phyloP scores from a whole-genome alignment of 306 rosid species.

The Betula pendula region DNA sequence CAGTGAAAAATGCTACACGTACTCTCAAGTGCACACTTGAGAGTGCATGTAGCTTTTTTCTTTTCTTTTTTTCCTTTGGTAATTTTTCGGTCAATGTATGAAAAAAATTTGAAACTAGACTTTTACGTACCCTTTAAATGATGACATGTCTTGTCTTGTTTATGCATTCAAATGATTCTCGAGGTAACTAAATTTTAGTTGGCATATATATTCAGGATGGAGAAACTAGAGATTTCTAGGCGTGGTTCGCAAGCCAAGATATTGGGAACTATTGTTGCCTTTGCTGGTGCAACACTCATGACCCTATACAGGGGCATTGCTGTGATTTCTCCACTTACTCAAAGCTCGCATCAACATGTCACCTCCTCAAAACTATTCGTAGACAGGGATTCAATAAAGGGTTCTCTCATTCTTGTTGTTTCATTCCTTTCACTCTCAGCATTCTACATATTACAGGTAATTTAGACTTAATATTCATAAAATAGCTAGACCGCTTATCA shows the following conservation, averaged over 20 bases:
- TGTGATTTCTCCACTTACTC: neutral
- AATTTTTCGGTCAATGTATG: no score
- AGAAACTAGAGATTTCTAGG: neutral
- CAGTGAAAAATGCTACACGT: no score
- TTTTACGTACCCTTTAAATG: no score
- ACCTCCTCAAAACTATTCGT: neutral
- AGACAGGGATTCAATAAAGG: conserved; percentile 20
- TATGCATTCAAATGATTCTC: neutral
- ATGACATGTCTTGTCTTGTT: no score
- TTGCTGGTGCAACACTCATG: conserved; percentile 23
- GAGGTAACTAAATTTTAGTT: neutral
- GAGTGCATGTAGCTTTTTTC: no score
- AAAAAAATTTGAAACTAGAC: no score
- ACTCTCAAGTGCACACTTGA: no score
- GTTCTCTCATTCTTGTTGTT: conserved; percentile 18
- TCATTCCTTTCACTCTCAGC: conserved; percentile 4
- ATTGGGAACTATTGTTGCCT: neutral
- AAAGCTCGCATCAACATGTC: neutral
- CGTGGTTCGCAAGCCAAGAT: neutral
- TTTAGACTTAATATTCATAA: neutral
- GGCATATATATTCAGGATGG: neutral
- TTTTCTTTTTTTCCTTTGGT: no score
- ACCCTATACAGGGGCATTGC: conserved; percentile 27
- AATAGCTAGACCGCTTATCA: no score
- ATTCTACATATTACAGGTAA: conserved; percentile 25